These are phyloP conservation scores for Fusarium sp. DNA, from an alignment of 2,329 filamentous ascomycete species.

Conservation along the genomic window DNA sequence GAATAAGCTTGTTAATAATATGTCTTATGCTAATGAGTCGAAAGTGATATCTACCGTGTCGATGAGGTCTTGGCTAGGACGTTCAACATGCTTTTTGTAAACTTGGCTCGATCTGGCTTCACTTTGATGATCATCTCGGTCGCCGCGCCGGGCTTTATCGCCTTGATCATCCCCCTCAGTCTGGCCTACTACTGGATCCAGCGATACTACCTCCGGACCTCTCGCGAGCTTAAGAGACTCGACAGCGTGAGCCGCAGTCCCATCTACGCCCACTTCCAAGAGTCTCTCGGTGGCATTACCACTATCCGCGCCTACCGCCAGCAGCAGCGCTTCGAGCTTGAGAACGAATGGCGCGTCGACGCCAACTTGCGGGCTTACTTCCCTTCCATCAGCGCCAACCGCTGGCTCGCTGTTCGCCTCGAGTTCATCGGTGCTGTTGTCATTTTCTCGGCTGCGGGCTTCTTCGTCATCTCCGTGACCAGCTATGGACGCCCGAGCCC, in stretches of 20 bases:
- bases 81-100: slow-evolving; percentile 96
- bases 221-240: slow-evolving; percentile 93
- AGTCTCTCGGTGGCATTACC: slow-evolving; percentile 91
- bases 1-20: neutral
- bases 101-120: slow-evolving; percentile 80
- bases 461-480: slow-evolving; percentile 84
- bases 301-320: slow-evolving; percentile 97
- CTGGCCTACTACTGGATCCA: slow-evolving; percentile 92
- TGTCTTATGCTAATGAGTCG: slow-evolving; percentile 37
- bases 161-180: slow-evolving; percentile 83
- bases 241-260: slow-evolving; percentile 96
- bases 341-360: slow-evolving; percentile 98
- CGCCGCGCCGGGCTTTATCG: slow-evolving; percentile 82
- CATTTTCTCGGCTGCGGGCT: slow-evolving; percentile 86
- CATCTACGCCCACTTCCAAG: slow-evolving; percentile 98
- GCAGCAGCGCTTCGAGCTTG: slow-evolving; percentile 85
- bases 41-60: slow-evolving; percentile 80
- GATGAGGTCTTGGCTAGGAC: slow-evolving; percentile 95
- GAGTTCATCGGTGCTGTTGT: slow-evolving; percentile 97
- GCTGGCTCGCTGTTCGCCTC: slow-evolving; percentile 94
- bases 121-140: slow-evolving; percentile 88
- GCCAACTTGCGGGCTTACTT: slow-evolving; percentile 95
- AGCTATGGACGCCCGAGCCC: slow-evolving; percentile 71
- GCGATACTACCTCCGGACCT: slow-evolving; percentile 95
- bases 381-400: slow-evolving; percentile 91